Base-by-base conservation (phyloP, 805 yeast species). In the Yamadazyma olivae region DNA sequence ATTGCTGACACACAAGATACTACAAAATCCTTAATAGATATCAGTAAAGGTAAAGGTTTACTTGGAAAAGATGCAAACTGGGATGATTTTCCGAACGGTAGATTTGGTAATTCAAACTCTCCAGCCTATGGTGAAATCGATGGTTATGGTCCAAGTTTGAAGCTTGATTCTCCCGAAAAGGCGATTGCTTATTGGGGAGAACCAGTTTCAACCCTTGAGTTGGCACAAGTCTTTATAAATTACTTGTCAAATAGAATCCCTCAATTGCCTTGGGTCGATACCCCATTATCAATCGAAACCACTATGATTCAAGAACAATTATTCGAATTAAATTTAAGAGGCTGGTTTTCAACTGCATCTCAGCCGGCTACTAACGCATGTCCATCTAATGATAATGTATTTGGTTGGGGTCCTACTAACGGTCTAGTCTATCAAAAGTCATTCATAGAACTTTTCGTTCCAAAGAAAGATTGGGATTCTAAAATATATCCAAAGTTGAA, bases 101-200 rank as follows among this genome's bases (percentile, higher is more conserved):
- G 98, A 64, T 88, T 87, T 59, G 95, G 97, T 64, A 95, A 89
- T 62, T 85, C 96, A 0, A 72, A 93, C 51, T 87, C 96, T 22
- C 96, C 97, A 14, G 98, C 98, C 1, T 91, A 85, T 60, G 99
- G 98, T 68, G 97, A 91, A 63, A 87, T 91, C 50, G 97, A 90
- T 57, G 98, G 98, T 20, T 93, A 91, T 57, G 98, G 98, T 2
- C 96, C 97, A 0, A 77, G 84, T 2, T 74, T 93, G 50, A 90
- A 90, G 53, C 80, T 87, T 4, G 74, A 82, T 31, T 45, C 67
- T 6, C 73, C 79, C 9, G 70, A 74, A 24, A 77, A 72, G 51
- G 95, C 95, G 1, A 66, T 73, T 33, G 77, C 75, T 36, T 67
- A 79, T 14, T 90, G 97, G 96, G 96, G 95, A 0, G 64, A 70